Evolutionary conservation across 805 yeast genomes (phyloP), one percentile per base, ranked within the genome.

Genomic region (Schwanniomyces vanrijiae): DNA sequence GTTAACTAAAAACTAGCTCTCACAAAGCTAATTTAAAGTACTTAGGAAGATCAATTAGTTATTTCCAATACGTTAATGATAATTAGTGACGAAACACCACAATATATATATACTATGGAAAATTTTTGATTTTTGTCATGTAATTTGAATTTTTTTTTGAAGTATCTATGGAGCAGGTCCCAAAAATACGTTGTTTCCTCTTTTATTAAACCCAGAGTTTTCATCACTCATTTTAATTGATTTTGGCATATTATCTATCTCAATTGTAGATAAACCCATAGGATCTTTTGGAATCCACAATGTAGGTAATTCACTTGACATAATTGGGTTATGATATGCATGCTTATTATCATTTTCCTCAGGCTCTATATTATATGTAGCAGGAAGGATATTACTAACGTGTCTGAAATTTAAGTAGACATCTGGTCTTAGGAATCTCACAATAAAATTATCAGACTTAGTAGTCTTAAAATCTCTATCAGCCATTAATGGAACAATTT

Each of bases 281-380:
- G 88, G 85, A 64, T 92, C 99, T 48, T 73, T 72, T n/a, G 97
- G 95, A 58, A 92, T 81, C 99, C 99, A 92, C 18, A 92, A 69
- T n/a, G 75, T 73, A 1, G 96, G 96, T 55, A 88, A 78, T 39
- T 73, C 64, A 0, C 85, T 85, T 22, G 81, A 70, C 14, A 85
- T 83, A 5, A 85, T 88, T 2, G 97, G 97, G 59, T 77, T 79
- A 58, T 82, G 81, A 66, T 85, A 92, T 0, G 96, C 94, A 51
- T 79, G 82, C 42, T 61, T 68, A 47, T 78, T 73, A 48, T 81
- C 83, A 18, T 61, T 70, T 13, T 65, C 75, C 4, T 66, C 73
- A 2, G 76, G 72, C 18, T 63, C 67, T 16, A 62, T 45, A 44
- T 65, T 58, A 54, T 62, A 73, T 1, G 60, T 44, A 9, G 69